phyloP scores from a whole-genome alignment of 75 land plant species.

The Adiantum capillusveneris region DNA sequence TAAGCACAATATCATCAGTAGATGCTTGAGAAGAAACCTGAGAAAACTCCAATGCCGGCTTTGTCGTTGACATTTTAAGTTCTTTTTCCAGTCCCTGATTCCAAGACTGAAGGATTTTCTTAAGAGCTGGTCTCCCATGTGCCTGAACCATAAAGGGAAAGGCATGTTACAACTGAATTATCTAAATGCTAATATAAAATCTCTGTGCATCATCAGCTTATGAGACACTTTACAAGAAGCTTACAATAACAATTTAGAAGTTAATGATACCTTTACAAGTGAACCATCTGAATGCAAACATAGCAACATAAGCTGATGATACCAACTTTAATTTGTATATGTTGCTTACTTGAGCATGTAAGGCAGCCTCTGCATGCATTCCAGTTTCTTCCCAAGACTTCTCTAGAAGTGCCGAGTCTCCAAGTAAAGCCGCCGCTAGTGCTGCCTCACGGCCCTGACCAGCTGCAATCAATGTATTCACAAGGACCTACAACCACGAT shows the following conservation, averaged over 20 bases:
- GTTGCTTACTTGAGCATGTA: conserved; percentile 88
- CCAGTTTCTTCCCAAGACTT: conserved; percentile 98
- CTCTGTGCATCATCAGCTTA: too few relatives aligned
- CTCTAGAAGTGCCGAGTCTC: conserved; percentile 89
- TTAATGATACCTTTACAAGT: background rate
- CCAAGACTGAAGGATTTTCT: conserved; percentile 68
- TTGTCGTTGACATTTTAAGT: conserved; percentile 41
- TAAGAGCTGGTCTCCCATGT: conserved; percentile 85
- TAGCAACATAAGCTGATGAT: background rate
- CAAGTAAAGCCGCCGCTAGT: conserved; percentile 88
- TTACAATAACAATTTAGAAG: background rate
- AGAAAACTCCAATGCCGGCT: conserved; percentile 29
- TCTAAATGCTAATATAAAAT: too few relatives aligned
- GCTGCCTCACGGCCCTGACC: conserved; percentile 97
- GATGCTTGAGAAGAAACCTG: conserved; percentile 53
- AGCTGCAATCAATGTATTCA: conserved; percentile 66
- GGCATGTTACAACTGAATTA: background rate
- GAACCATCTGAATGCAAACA: background rate
- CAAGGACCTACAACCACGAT: conserved; percentile 63
- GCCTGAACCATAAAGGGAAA: conserved; percentile 41
- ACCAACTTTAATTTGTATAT: too few relatives aligned
- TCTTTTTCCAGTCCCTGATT: conserved; percentile 81
- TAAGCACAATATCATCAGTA: conserved; percentile 53
- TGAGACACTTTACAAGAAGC: too few relatives aligned
- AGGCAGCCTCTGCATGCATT: conserved; percentile 92